A percentile compares a stretch with the other conserved stretches of the same genome.
Evolutionary conservation across 306 rosid species (phyloP).

Genomic region (Pyrus betulifolia): DNA sequence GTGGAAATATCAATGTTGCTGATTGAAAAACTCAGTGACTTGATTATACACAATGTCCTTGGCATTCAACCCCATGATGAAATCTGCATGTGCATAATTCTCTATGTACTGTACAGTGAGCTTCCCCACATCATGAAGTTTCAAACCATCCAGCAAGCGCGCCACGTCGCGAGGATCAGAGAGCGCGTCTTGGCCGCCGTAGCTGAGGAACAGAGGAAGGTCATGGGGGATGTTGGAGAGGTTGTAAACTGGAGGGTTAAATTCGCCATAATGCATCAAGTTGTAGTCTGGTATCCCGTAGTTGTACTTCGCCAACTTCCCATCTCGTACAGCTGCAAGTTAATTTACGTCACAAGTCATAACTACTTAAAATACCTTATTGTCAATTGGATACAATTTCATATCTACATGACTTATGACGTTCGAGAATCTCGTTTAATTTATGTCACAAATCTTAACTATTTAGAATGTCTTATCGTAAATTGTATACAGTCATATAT

Average conservation of each 20-base stretch:
- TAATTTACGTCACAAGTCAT: neutral
- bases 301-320: slow-evolving; percentile 55
- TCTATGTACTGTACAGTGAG: slow-evolving; percentile 44
- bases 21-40: slow-evolving; percentile 47
- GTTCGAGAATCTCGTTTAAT: neutral
- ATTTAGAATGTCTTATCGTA: no score
- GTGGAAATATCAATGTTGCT: slow-evolving; percentile 12
- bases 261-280: slow-evolving; percentile 50
- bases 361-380: no score
- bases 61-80: slow-evolving; percentile 64
- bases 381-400: no score
- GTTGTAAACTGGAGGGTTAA: slow-evolving; percentile 59
- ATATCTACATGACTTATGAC: no score
- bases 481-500: no score
- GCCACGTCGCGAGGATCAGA: slow-evolving; percentile 57
- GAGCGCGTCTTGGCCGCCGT: slow-evolving; percentile 74
- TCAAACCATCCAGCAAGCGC: slow-evolving; percentile 50
- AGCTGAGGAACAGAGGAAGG: slow-evolving; percentile 77
- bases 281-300: slow-evolving; percentile 39
- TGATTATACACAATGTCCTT: slow-evolving; percentile 53
- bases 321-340: slow-evolving; percentile 51
- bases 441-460: neutral
- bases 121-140: slow-evolving; percentile 58
- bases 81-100: slow-evolving; percentile 73
- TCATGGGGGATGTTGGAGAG: slow-evolving; percentile 69